phyloP scores from a whole-genome alignment of 371 early-diverging fungal species.

The Chytridium lagenaria region DNA sequence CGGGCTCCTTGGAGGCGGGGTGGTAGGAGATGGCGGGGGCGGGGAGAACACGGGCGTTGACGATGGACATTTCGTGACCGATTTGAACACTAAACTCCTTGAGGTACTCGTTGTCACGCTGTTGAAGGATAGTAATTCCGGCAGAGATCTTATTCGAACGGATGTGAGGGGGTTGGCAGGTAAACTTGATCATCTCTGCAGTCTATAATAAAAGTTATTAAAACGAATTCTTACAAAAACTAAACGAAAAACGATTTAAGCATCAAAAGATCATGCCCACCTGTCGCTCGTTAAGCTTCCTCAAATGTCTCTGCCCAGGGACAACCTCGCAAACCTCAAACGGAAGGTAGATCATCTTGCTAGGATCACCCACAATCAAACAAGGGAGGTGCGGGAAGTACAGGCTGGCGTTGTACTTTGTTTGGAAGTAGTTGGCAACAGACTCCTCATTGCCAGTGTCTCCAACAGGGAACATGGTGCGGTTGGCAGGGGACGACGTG shows the following conservation, averaged over 20 bases:
- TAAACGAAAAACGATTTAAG: no score
- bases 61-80: slow-evolving; percentile 53
- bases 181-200: slow-evolving; percentile 36
- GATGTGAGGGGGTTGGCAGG: slow-evolving; percentile 70
- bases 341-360: slow-evolving; percentile 42
- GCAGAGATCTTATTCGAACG: slow-evolving; percentile 27
- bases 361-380: slow-evolving; percentile 24
- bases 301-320: slow-evolving; percentile 28
- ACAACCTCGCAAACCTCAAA: slow-evolving; percentile 48
- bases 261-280: no score
- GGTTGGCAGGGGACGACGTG: slow-evolving; percentile 66
- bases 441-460: slow-evolving; percentile 56
- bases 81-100: slow-evolving; percentile 42
- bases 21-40: slow-evolving; percentile 63
- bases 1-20: slow-evolving; percentile 56
- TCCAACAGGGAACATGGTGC: slow-evolving; percentile 67
- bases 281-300: slow-evolving; percentile 35
- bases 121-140: slow-evolving; percentile 10
- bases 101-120: slow-evolving; percentile 50
- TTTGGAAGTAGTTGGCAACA: slow-evolving; percentile 61
- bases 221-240: no score
- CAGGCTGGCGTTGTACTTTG: slow-evolving; percentile 28
- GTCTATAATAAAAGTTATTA: no score
- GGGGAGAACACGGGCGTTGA: slow-evolving; percentile 71
- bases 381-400: slow-evolving; percentile 45